Evolutionary conservation across 2,329 filamentous ascomycete genomes (phyloP), one percentile per base, ranked within the genome.

Genomic region (Arthrinium puccinioides): DNA sequence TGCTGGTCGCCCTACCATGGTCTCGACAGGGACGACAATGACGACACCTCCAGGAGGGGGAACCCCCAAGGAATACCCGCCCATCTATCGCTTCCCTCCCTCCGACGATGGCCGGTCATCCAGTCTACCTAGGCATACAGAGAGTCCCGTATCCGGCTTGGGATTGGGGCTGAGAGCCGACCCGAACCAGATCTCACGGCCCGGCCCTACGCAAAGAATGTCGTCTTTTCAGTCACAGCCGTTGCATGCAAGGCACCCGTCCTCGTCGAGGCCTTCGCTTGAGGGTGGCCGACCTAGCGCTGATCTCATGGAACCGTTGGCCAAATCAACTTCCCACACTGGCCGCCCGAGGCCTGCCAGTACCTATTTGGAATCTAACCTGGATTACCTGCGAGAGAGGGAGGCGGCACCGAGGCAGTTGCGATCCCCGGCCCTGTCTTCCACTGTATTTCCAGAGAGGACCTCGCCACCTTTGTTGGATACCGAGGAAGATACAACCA

Each of bases 21-120:
- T 78, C 20, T 78, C 76, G 11, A 75, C 72, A 46, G 88, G 87
- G 10, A 94, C 87, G 0, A 90, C 92, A 80, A 94, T 88, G 4
- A 72, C 67, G 9, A 74, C 79, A 2, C 66, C 70, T 4, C 59
- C 66, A 14, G 37, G 25, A 13, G 21, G 21, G 7, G 78, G 69
- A 42, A 70, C 70, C 45, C 68, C 43, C 15, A 57, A 49, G 29
- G 62, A 58, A 21, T 64, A 59, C 37, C 49, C 57, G 11, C 54
- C 51, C 11, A 54, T 67, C 6, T 62, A 66, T 40, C 61, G 62
- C 15, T 69, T 69, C 42, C 63, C 64, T 6, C 43, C 59, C n/a
- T 44, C 53, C 21, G 62, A 66, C 21, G 56, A 62, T 34, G 51
- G 57, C 28, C 58, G 62, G 4, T 58, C 63, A 8, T 54, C 64